Evolutionary conservation across 208 protist genomes (phyloP), one percentile per base, ranked within the genome.

Genomic region (Borovskyia barvae): DNA sequence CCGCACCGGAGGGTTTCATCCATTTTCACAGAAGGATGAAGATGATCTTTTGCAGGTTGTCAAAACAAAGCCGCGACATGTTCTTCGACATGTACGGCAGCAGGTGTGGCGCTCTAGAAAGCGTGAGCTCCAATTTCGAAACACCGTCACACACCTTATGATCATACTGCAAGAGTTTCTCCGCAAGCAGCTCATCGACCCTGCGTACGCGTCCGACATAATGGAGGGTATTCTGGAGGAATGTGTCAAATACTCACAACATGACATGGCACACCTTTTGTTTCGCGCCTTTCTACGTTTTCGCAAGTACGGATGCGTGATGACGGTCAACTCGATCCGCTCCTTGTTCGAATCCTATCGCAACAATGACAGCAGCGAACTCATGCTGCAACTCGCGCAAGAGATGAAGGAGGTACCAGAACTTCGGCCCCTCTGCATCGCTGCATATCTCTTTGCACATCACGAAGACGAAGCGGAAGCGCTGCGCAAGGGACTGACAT

Each of bases 141-240:
- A 91, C 64, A 93, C 85, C 3, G 89, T 95, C 11, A 95, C 89
- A 5, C 86, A 93, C 25, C 64, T 95, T 25, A 95, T 95, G 89
- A 91, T 95, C 57, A 75, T 92, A 12, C 40, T 95, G n/a, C 89
- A 95, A 52, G 85, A 95, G 57, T 86, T 88, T 24, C 75, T 95
- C n/a, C 76, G 89, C 11, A 95, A 92, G 54, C 75, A 92, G 66
- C 54, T 91, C 25, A 82, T 95, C 29, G 89, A 95, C 51, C 89
- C 89, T 14, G 57, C 73, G 5, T 69, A 78, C 36, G 89, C 89
- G 3, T 91, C 85, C 8, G 60, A 79, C 22, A 95, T 95, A 50
- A 93, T 95, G 84, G 89, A 95, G 60, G 89, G 89, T 22, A 68
- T 93, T 5, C 57, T 95, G 24, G 83, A 92, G 48, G 85, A 95